phyloP scores from a whole-genome alignment of 495 filamentous ascomycete species.

The Astrocystis sublimbata region DNA sequence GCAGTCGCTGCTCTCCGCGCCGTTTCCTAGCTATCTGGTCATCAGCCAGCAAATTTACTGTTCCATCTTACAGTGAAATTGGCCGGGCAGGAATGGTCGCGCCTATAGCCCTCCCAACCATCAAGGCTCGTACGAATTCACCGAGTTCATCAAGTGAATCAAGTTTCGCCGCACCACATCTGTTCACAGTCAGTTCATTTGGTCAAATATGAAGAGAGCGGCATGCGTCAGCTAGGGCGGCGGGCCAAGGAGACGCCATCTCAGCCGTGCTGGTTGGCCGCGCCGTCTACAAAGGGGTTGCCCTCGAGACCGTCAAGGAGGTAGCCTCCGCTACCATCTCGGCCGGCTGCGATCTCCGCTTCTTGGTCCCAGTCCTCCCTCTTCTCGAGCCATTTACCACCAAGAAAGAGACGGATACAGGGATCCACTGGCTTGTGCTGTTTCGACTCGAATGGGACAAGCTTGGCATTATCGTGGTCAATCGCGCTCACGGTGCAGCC shows the following conservation, averaged over 20 bases:
- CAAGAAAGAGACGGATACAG: slow-evolving; percentile 54
- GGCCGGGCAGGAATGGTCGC: background rate
- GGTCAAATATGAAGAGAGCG: background rate
- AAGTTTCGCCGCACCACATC: background rate
- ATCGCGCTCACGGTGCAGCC: slow-evolving; percentile 49
- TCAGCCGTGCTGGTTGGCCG: background rate
- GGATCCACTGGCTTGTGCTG: slow-evolving; percentile 53
- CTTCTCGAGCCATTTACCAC: slow-evolving; percentile 47
- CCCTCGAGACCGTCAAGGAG: slow-evolving; percentile 32
- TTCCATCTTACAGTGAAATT: background rate
- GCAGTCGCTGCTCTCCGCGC: background rate
- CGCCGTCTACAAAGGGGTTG: slow-evolving; percentile 18
- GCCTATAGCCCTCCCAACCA: background rate
- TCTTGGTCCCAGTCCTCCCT: slow-evolving; percentile 31
- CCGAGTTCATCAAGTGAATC: background rate
- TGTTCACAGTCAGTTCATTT: slow-evolving; percentile 16
- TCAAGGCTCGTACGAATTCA: background rate
- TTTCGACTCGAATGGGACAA: slow-evolving; percentile 53
- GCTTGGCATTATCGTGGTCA: slow-evolving; percentile 54
- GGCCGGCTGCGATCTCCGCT: slow-evolving; percentile 23
- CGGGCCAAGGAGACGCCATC: background rate
- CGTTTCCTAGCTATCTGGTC: background rate
- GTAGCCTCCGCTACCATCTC: slow-evolving; percentile 31
- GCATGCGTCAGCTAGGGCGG: background rate
- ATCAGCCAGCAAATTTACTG: background rate